These are phyloP conservation scores for Aspergillus biplanus DNA, from an alignment of 495 filamentous ascomycete species.

Conservation along the genomic window DNA sequence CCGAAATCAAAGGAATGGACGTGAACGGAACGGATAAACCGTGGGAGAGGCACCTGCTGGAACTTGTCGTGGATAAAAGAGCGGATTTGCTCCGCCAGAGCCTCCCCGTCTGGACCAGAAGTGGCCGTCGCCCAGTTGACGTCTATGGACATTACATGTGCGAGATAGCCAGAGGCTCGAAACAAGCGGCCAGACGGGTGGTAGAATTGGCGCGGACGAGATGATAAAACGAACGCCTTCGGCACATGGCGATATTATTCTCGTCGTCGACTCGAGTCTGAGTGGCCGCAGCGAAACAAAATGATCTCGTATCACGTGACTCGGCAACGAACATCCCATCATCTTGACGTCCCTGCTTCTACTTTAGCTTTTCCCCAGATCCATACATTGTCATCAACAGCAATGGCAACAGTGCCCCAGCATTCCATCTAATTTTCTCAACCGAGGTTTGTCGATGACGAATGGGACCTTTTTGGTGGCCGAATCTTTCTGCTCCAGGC, in stretches of 20 bases:
- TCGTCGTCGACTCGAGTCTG: no score
- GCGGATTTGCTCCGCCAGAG: conserved; percentile 81
- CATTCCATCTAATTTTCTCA: background rate
- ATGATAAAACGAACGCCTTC: no score
- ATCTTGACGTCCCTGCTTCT: no score
- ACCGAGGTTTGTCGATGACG: background rate
- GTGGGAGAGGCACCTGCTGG: conserved; percentile 84
- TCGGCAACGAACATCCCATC: no score
- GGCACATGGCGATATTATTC: no score
- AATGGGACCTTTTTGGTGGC: background rate
- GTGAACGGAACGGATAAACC: conserved; percentile 94
- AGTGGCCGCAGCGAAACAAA: no score
- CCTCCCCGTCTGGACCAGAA: conserved; percentile 81
- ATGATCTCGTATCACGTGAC: no score
- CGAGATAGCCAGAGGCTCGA: background rate
- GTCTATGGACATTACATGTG: conserved; percentile 88
- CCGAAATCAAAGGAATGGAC: conserved; percentile 96
- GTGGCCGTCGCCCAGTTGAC: conserved; percentile 94
- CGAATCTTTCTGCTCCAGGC: background rate
- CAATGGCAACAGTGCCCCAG: background rate
- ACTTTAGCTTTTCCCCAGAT: no score
- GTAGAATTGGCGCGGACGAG: no score
- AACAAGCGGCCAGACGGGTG: no score
- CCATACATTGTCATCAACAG: conserved; percentile 4
- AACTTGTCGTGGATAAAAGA: conserved; percentile 95